These are phyloP conservation scores for Tetrahymena malaccensis DNA, from an alignment of 73 alveolate species.

Conservation along the genomic window DNA sequence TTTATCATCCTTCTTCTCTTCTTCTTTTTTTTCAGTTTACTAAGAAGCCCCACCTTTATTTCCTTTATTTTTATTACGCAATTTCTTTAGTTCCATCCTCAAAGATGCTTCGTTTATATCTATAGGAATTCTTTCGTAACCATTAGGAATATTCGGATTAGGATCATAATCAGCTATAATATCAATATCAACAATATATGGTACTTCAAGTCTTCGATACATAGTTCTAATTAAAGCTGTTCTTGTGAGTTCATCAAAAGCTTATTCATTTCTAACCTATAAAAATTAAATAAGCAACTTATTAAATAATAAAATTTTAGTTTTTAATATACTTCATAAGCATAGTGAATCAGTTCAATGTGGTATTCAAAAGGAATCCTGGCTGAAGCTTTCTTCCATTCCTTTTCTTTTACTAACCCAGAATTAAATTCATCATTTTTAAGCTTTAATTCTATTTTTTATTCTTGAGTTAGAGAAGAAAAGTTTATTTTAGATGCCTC, in stretches of 20 bases:
- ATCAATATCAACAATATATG: slow-evolving; percentile 86
- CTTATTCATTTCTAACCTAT: background rate
- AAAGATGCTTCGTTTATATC: slow-evolving; percentile 85
- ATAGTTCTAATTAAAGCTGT: slow-evolving; percentile 77
- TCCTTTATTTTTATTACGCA: slow-evolving; percentile 39
- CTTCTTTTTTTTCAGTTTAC: slow-evolving; percentile 67
- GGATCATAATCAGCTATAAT: slow-evolving; percentile 79
- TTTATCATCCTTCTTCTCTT: slow-evolving; percentile 62
- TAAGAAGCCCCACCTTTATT: slow-evolving; percentile 1
- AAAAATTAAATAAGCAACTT: background rate
- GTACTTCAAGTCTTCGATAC: slow-evolving; percentile 90
- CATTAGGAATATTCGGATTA: slow-evolving; percentile 90
- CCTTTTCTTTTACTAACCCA: slow-evolving; percentile 81
- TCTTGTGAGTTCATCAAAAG: slow-evolving; percentile 14
- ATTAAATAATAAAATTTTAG: background rate
- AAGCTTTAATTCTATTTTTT: slow-evolving; percentile 77
- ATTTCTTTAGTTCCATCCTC: slow-evolving; percentile 72
- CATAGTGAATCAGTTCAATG: slow-evolving; percentile 77
- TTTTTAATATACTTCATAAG: slow-evolving; percentile 55
- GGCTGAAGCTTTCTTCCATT: slow-evolving; percentile 79
- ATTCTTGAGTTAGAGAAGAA: slow-evolving; percentile 55
- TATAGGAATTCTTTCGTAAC: slow-evolving; percentile 85
- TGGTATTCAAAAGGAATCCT: slow-evolving; percentile 92
- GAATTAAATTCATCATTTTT: slow-evolving; percentile 77
- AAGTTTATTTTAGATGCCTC: slow-evolving; percentile 48